Percentiles rank a stretch among this genome's conserved stretches.
phyloP scores from a whole-genome alignment of 176 grass and related monocot genomes.

The Canna indica region DNA sequence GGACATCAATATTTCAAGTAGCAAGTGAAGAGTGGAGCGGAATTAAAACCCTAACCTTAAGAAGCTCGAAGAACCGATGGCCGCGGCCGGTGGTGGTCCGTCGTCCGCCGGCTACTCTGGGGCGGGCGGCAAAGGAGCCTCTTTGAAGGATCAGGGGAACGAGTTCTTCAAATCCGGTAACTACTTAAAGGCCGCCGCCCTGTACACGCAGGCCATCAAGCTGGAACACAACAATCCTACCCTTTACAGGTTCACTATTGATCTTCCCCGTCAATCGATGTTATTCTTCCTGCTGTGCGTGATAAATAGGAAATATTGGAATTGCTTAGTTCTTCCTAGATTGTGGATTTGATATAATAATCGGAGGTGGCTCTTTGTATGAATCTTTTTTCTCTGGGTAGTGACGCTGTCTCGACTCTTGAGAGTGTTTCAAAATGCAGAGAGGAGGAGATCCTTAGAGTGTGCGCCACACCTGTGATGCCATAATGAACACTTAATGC shows the following conservation, averaged over 20 bases:
- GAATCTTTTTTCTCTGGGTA: background rate
- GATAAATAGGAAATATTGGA: background rate
- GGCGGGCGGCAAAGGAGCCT: slow-evolving; percentile 12
- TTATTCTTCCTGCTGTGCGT: background rate
- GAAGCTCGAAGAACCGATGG: slow-evolving; percentile 1
- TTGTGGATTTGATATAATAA: background rate
- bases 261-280: background rate
- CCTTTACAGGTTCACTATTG: slow-evolving; percentile 58
- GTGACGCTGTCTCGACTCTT: too few species aligned
- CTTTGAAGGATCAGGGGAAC: slow-evolving; percentile 86
- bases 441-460: too few species aligned
- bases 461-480: too few species aligned
- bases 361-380: background rate
- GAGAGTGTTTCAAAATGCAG: too few species aligned
- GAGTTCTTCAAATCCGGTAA: slow-evolving; percentile 84
- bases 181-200: slow-evolving; percentile 85
- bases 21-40: background rate
- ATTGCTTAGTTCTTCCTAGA: background rate
- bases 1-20: too few species aligned
- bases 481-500: too few species aligned
- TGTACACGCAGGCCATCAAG: slow-evolving; percentile 98
- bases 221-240: slow-evolving; percentile 65
- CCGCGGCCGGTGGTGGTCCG: slow-evolving; percentile 12
- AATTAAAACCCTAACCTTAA: slow-evolving; percentile 7
- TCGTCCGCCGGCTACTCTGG: slow-evolving; percentile 23